Evolutionary conservation across 768 basidiomycete species (phyloP).

Genomic region (Imleria badia): DNA sequence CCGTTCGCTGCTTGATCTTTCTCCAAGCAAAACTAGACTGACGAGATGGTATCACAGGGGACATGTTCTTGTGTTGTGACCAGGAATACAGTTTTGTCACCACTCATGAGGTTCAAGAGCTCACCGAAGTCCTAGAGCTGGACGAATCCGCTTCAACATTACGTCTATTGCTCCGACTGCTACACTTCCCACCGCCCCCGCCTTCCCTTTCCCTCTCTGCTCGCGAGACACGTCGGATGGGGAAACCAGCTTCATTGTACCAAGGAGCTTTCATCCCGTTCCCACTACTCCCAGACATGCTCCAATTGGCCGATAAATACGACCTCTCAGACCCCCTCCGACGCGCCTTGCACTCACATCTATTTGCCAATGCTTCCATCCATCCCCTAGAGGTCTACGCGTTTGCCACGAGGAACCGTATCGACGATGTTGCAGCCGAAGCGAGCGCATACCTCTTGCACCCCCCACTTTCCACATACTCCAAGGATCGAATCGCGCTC

Average conservation of each 20-base stretch:
- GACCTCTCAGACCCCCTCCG: constrained; percentile 47
- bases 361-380: constrained; percentile 49
- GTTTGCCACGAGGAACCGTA: constrained; percentile 44
- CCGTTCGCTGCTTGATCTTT: constrained; percentile 40
- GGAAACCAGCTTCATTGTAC: constrained; percentile 33
- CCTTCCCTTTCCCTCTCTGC: constrained; percentile 36
- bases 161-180: constrained; percentile 50
- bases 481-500: constrained; percentile 46
- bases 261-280: constrained; percentile 56
- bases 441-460: constrained; percentile 57
- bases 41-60: constrained; percentile 39
- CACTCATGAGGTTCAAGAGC: constrained; percentile 20
- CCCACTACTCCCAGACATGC: constrained; percentile 58
- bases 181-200: constrained; percentile 54
- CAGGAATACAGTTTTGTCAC: constrained; percentile 14
- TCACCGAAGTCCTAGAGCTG: constrained; percentile 45
- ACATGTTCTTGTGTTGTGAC: constrained; percentile 69
- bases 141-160: constrained; percentile 52
- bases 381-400: constrained; percentile 63
- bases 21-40: not conserved
- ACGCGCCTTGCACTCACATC: constrained; percentile 47
- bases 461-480: constrained; percentile 56
- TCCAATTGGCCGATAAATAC: constrained; percentile 67
- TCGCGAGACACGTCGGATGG: constrained; percentile 28
- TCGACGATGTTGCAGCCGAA: constrained; percentile 50